Evolutionary conservation across 2,329 filamentous ascomycete genomes (phyloP).

Genomic region (Diplodia mutila): DNA sequence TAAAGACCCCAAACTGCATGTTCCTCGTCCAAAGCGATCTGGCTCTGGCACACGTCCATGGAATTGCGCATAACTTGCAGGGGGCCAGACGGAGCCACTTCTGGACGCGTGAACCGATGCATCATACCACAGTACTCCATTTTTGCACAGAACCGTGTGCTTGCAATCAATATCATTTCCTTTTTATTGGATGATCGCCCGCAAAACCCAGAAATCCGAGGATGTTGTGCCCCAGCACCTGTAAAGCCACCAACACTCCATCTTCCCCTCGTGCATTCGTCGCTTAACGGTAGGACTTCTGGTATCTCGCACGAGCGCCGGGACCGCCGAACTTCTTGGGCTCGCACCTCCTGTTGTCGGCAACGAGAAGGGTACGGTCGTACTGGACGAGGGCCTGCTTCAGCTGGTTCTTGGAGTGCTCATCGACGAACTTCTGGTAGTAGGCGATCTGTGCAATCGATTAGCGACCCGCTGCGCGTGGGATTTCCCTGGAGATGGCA

Average conservation of each 20-base stretch:
- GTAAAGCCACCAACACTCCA: constrained; percentile 25
- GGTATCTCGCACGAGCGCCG: constrained; percentile 94
- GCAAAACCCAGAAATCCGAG: constrained; percentile 27
- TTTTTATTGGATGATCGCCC: constrained; percentile 43
- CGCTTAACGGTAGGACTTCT: constrained; percentile 98
- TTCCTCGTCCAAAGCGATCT: neutral
- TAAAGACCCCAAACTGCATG: neutral
- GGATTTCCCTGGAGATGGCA: constrained; percentile 26
- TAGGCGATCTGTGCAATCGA: constrained; percentile 67
- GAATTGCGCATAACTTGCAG: neutral
- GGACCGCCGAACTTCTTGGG: constrained; percentile 97
- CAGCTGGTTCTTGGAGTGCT: constrained; percentile 99
- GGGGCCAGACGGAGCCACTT: neutral
- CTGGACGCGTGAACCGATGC: neutral
- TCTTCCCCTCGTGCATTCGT: constrained; percentile 25
- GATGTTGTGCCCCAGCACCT: constrained; percentile 25
- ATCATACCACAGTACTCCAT: constrained; percentile 24
- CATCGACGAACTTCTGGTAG: constrained; percentile 99
- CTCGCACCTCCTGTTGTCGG: constrained; percentile 98
- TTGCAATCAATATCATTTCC: constrained; percentile 44
- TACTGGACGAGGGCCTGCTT: constrained; percentile 96
- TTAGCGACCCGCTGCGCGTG: constrained; percentile 23
- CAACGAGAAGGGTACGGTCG: constrained; percentile 96
- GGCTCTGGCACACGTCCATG: neutral
- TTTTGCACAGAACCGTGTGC: constrained; percentile 26